These are phyloP conservation scores for Rugosomyces carneus DNA, from an alignment of 1,284 basidiomycete genomes.

Conservation along the genomic window DNA sequence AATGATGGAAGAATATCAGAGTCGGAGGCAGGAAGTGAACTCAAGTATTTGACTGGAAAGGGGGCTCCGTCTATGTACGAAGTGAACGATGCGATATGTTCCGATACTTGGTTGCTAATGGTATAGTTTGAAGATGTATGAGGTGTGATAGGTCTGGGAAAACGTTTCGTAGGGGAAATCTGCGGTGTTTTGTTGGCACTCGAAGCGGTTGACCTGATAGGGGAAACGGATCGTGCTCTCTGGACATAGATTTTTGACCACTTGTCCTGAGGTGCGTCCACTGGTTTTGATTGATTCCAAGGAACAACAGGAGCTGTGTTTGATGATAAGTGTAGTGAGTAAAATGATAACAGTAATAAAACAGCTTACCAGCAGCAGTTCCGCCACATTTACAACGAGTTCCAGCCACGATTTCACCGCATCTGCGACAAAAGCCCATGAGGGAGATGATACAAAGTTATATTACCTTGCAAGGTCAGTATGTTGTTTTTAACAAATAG, in stretches of 20 bases:
- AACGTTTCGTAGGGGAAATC: conserved; percentile 35
- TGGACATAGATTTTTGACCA: conserved; percentile 76
- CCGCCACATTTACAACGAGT: conserved; percentile 74
- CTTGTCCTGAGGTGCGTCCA: conserved; percentile 45
- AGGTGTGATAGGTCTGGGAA: conserved; percentile 40
- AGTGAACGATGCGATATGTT: conserved; percentile 51
- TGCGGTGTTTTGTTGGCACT: conserved; percentile 16
- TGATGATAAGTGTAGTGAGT: conserved; percentile 4
- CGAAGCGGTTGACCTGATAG: conserved; percentile 18
- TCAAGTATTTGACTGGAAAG: conserved; percentile 51
- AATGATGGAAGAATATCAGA: conserved; percentile 59
- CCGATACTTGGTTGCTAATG: conserved; percentile 44
- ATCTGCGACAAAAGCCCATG: conserved; percentile 79
- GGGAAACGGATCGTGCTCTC: conserved; percentile 37
- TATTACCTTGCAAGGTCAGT: too few species aligned
- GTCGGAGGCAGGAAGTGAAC: conserved; percentile 37
- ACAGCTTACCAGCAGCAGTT: conserved; percentile 58
- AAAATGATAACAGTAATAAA: neutral
- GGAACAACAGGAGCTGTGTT: conserved; percentile 68
- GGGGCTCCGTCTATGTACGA: conserved; percentile 36
- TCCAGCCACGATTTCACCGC: conserved; percentile 70
- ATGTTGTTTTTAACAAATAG: too few species aligned
- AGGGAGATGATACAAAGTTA: too few species aligned
- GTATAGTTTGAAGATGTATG: conserved; percentile 24
- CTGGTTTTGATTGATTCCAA: conserved; percentile 47